These are phyloP conservation scores for Penicillium antarcticum DNA, from an alignment of 495 filamentous ascomycete species.

Conservation along the genomic window DNA sequence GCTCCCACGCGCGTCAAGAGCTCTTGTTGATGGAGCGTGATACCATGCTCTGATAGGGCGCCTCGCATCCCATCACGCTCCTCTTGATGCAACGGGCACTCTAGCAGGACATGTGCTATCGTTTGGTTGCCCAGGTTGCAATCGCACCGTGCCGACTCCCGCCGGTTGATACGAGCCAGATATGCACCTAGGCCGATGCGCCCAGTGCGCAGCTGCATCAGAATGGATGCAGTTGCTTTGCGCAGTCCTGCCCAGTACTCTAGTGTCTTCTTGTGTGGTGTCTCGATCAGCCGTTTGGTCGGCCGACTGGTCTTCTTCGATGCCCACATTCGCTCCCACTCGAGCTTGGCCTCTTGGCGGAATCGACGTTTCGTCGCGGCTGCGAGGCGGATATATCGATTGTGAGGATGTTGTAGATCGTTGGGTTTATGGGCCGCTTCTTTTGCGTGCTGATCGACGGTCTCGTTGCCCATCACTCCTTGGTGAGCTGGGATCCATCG, in stretches of 20 bases:
- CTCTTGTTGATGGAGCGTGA: too few relatives aligned
- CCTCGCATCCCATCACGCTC: too few relatives aligned
- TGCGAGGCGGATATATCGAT: constrained; percentile 4
- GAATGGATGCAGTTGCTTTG: constrained; percentile 20
- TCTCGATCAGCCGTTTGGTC: constrained; percentile 8
- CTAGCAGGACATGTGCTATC: too few relatives aligned
- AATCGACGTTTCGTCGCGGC: constrained; percentile 3
- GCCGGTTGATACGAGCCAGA: too few relatives aligned
- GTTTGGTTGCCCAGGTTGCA: too few relatives aligned
- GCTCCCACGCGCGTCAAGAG: too few relatives aligned
- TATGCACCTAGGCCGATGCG: too few relatives aligned
- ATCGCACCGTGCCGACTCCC: too few relatives aligned
- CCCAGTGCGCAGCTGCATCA: constrained; percentile 16
- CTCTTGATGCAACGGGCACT: too few relatives aligned
- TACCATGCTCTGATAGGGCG: too few relatives aligned
- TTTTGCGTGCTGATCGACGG: not conserved
- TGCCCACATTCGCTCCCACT: constrained; percentile 2
- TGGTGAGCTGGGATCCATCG: too few relatives aligned
- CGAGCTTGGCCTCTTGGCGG: constrained; percentile 1
- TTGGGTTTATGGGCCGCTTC: not conserved
- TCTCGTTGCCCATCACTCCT: too few relatives aligned
- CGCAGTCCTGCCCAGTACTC: constrained; percentile 7
- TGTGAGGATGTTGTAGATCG: not conserved
- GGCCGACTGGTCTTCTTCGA: not conserved
- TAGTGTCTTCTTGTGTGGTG: not conserved